Conservation (phyloP, 2,329 filamentous ascomycete species). For the Lanzia echinophila region DNA sequence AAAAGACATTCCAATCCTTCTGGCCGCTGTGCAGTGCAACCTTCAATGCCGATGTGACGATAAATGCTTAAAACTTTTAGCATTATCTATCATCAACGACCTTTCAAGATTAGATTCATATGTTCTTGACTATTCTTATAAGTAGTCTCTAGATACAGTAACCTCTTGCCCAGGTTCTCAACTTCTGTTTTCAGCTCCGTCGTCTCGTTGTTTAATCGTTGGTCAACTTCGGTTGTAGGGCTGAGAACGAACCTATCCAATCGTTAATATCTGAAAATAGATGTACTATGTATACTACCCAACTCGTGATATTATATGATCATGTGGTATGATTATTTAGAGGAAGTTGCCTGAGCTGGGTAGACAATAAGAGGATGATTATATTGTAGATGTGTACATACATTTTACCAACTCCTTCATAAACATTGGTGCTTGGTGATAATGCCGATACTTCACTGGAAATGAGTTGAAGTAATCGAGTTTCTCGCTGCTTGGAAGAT, state of each 20-base stretch:
- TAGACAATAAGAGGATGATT: too few species aligned
- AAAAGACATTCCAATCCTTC: too few species aligned
- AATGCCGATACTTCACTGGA: constrained; percentile 74
- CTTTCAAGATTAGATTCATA: constrained; percentile 77
- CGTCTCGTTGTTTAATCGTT: constrained; percentile 68
- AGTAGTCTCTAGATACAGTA: constrained; percentile 90
- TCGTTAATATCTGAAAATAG: constrained; percentile 1
- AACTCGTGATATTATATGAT: constrained; percentile 2
- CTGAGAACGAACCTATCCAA: constrained; percentile 74
- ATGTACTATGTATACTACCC: background rate
- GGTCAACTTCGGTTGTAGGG: constrained; percentile 64
- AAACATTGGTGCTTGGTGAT: constrained; percentile 70
- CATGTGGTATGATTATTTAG: constrained; percentile 1
- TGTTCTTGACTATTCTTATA: constrained; percentile 90
- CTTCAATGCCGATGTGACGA: background rate
- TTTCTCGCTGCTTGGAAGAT: constrained; percentile 76
- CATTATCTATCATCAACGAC: constrained; percentile 21
- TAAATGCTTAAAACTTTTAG: background rate
- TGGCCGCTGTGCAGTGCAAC: too few species aligned
- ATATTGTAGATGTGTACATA: too few species aligned
- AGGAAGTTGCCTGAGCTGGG: too few species aligned
- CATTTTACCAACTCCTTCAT: constrained; percentile 98
- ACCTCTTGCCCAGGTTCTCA: constrained; percentile 74
- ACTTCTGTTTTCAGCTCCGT: constrained; percentile 72
- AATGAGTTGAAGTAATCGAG: constrained; percentile 82